Conservation (phyloP, 306 rosid species). For the Quercus engelmannii region DNA sequence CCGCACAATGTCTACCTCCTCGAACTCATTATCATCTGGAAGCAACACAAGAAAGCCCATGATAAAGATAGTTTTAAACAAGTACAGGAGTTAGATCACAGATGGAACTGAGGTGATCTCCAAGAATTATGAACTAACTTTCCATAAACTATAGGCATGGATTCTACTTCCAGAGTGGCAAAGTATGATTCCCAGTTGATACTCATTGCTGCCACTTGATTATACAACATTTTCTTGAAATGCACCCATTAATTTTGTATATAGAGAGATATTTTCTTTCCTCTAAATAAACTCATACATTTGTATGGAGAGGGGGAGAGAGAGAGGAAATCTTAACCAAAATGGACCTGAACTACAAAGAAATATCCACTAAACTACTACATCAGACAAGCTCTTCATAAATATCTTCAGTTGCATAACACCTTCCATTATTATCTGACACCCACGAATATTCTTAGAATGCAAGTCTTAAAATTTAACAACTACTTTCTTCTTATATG, state of each 20-base stretch:
- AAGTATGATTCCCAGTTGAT: not conserved
- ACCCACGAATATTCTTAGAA: too few relatives aligned
- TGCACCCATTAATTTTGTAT: not conserved
- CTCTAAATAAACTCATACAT: not conserved
- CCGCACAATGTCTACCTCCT: slow-evolving; percentile 64
- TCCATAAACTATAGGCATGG: not conserved
- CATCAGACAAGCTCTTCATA: too few relatives aligned
- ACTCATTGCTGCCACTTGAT: not conserved
- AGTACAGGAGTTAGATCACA: not conserved
- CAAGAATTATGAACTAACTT: not conserved
- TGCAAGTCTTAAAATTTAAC: too few relatives aligned
- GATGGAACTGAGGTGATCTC: not conserved
- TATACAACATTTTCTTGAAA: not conserved
- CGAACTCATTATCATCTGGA: slow-evolving; percentile 81
- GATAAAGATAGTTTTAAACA: not conserved
- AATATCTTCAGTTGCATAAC: too few relatives aligned
- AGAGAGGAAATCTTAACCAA: not conserved
- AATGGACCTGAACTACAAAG: too few relatives aligned
- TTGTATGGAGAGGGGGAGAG: not conserved
- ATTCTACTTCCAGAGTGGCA: not conserved
- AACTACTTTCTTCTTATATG: too few relatives aligned
- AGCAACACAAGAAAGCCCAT: slow-evolving; percentile 4
- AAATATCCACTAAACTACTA: too few relatives aligned
- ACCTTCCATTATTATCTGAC: too few relatives aligned
- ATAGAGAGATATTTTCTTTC: not conserved